Evolutionary conservation across 805 yeast species (phyloP).

Genomic region (Cyberlindnera mississippiensis): DNA sequence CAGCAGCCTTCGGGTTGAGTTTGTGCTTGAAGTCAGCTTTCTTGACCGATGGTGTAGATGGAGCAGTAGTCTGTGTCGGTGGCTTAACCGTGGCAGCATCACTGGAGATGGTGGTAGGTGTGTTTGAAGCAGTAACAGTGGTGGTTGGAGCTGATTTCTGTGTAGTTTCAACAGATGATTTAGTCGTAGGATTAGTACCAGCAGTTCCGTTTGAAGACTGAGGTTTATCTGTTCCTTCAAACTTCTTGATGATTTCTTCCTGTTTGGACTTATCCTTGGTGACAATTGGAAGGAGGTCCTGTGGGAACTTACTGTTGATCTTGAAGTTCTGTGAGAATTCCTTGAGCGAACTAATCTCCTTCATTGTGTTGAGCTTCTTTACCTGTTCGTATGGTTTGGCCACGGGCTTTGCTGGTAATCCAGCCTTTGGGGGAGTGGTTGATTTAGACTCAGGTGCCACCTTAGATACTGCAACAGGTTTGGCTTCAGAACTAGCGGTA

Average conservation of each 20-base stretch:
- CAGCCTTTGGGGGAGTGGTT: conserved; percentile 5
- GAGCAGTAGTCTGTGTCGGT: not conserved
- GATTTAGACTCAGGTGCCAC: not conserved
- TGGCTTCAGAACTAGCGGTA: not conserved
- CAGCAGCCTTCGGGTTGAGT: conserved; percentile 65
- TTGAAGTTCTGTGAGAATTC: conserved; percentile 82
- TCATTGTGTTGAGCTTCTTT: conserved; percentile 45
- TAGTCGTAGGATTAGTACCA: not conserved
- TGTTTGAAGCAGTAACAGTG: too few species aligned
- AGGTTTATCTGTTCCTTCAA: conserved; percentile 23
- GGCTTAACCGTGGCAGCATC: not conserved
- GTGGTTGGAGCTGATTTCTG: conserved; percentile 7
- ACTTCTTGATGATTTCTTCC: conserved; percentile 46
- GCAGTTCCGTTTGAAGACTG: not conserved
- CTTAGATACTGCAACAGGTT: not conserved
- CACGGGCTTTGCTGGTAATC: conserved; percentile 27
- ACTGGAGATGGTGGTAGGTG: conserved; percentile 6
- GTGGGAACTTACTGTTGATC: conserved; percentile 49
- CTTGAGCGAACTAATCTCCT: conserved; percentile 64
- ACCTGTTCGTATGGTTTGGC: conserved; percentile 9
- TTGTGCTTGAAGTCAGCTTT: conserved; percentile 37
- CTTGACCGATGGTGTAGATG: conserved; percentile 2
- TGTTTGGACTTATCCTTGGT: conserved; percentile 66
- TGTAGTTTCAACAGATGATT: conserved; percentile 4
- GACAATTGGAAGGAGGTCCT: conserved; percentile 62